These are phyloP conservation scores for Sonneratia alba DNA, from an alignment of 345 rosid species.

Conservation along the genomic window DNA sequence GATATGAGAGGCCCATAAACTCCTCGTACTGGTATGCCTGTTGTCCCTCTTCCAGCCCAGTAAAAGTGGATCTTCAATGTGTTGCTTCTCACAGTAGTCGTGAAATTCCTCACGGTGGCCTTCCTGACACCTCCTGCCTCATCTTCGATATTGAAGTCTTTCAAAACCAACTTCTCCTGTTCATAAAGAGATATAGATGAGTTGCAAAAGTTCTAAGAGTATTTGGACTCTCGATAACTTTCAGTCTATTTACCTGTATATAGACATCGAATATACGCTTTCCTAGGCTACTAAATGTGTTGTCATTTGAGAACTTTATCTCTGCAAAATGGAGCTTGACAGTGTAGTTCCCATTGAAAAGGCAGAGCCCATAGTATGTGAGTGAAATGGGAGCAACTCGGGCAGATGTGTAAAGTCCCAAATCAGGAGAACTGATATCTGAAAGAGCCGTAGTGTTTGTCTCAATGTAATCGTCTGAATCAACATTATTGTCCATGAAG, in stretches of 20 bases:
- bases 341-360: constrained; percentile 61
- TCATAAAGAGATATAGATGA: constrained; percentile 1
- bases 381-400: constrained; percentile 69
- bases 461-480: constrained; percentile 41
- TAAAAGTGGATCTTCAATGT: constrained; percentile 55
- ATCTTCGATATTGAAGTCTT: constrained; percentile 48
- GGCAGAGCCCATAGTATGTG: constrained; percentile 80
- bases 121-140: constrained; percentile 53
- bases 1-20: constrained; percentile 69
- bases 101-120: constrained; percentile 30
- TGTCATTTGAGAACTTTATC: constrained; percentile 51
- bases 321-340: constrained; percentile 82
- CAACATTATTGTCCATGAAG: constrained; percentile 69
- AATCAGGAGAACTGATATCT: constrained; percentile 24
- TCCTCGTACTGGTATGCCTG: constrained; percentile 58
- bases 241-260: constrained; percentile 42
- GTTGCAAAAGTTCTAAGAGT: background rate
- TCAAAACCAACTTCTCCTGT: constrained; percentile 44
- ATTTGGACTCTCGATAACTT: background rate
- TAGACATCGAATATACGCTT: constrained; percentile 71
- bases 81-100: constrained; percentile 19
- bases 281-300: constrained; percentile 45
- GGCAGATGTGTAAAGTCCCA: constrained; percentile 48
- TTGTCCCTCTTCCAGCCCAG: constrained; percentile 80
- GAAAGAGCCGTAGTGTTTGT: constrained; percentile 47